Percentiles rank a stretch among this genome's conserved stretches.
These are phyloP conservation scores for Starmerella kuoi DNA, from an alignment of 805 yeast species.

Conservation along the genomic window DNA sequence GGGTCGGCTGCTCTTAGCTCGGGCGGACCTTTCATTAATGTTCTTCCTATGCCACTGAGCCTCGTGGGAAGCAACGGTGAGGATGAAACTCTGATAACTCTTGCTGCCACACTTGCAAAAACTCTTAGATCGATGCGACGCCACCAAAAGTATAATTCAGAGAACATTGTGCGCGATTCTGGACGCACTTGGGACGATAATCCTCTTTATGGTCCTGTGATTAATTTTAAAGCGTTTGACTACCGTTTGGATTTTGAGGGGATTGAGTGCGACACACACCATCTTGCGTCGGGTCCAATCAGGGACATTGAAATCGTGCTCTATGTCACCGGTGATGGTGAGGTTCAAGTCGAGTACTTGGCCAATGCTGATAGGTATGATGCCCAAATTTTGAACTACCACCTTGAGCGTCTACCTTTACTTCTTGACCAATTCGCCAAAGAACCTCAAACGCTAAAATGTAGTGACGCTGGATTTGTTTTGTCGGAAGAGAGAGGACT, in stretches of 20 bases:
- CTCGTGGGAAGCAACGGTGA: background rate
- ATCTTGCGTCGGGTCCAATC: constrained; percentile 17
- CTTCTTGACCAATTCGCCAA: constrained; percentile 5
- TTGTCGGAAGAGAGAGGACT: constrained; percentile 1
- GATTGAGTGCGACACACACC: constrained; percentile 8
- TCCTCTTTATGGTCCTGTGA: constrained; percentile 15
- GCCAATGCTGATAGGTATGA: constrained; percentile 13
- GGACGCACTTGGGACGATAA: constrained; percentile 7
- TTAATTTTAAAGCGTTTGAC: constrained; percentile 16
- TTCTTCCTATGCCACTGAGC: constrained; percentile 10
- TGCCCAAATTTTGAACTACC: constrained; percentile 1
- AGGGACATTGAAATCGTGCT: constrained; percentile 14
- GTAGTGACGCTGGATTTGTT: background rate
- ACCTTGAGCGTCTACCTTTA: constrained; percentile 5
- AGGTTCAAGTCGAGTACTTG: constrained; percentile 9
- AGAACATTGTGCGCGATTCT: constrained; percentile 8
- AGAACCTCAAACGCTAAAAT: background rate
- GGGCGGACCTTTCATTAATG: constrained; percentile 16
- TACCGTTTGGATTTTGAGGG: constrained; percentile 11
- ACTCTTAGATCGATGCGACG: constrained; percentile 5
- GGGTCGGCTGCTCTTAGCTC: constrained; percentile 14
- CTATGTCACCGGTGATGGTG: constrained; percentile 2
- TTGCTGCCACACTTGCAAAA: background rate
- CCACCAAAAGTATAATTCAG: constrained; percentile 14
- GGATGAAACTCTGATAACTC: background rate